These are phyloP conservation scores for Colletotrichum magnum DNA, from an alignment of 2,329 filamentous ascomycete genomes.

Conservation along the genomic window DNA sequence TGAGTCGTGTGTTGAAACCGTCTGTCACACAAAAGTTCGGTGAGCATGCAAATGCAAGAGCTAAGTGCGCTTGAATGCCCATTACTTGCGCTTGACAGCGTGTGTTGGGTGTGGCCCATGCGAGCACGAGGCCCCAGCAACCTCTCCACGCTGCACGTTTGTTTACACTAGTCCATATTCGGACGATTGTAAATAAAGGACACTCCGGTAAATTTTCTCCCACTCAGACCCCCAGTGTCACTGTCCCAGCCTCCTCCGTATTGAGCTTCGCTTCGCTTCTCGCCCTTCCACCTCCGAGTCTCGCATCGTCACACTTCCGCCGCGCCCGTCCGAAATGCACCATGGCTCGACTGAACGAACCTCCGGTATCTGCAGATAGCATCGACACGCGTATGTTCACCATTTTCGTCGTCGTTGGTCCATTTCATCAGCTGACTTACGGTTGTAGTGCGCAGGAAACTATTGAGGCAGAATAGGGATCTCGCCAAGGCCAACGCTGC, in stretches of 20 bases:
- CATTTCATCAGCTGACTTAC: slow-evolving; percentile 41
- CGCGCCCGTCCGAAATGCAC: slow-evolving; percentile 52
- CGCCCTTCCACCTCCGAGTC: slow-evolving; percentile 10
- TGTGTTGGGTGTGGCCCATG: slow-evolving; percentile 14
- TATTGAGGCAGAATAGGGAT: slow-evolving; percentile 87
- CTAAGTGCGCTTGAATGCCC: neutral
- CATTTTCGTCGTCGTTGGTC: neutral
- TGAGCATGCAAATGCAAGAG: slow-evolving; percentile 32
- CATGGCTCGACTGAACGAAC: slow-evolving; percentile 89
- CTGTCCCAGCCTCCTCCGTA: slow-evolving; percentile 39
- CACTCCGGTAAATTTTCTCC: slow-evolving; percentile 41
- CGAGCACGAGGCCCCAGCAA: slow-evolving; percentile 37
- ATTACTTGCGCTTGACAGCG: neutral
- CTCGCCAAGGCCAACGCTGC: slow-evolving; percentile 84
- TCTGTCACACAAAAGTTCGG: slow-evolving; percentile 1
- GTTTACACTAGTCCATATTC: slow-evolving; percentile 36
- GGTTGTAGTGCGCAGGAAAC: slow-evolving; percentile 79
- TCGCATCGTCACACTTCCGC: slow-evolving; percentile 16
- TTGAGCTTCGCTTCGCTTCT: slow-evolving; percentile 32
- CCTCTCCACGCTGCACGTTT: slow-evolving; percentile 12
- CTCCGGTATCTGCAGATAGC: slow-evolving; percentile 75
- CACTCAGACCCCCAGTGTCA: slow-evolving; percentile 34
- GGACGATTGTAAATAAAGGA: slow-evolving; percentile 42
- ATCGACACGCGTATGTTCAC: slow-evolving; percentile 77
- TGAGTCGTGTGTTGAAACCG: slow-evolving; percentile 8